Conservation (phyloP, 2,329 filamentous ascomycete species). For the Epichloe brachyelytri region DNA sequence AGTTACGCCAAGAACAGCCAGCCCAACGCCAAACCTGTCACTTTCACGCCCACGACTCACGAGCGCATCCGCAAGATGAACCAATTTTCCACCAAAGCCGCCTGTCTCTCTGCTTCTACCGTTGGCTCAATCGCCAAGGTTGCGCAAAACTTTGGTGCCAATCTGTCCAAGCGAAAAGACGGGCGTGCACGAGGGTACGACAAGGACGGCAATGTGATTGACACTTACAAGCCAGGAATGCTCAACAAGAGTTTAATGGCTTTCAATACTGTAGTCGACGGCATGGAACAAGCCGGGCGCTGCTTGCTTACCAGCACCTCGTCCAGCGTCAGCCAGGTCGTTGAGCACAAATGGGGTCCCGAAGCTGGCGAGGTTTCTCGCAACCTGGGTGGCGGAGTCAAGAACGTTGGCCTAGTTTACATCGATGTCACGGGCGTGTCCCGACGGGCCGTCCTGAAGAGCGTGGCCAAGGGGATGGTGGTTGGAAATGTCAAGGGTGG, state of each 20-base stretch:
- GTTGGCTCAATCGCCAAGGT: constrained; percentile 72
- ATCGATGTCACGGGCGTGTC: constrained; percentile 93
- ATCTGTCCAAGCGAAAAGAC: constrained; percentile 41
- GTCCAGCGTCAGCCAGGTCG: constrained; percentile 69
- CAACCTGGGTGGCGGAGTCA: constrained; percentile 71
- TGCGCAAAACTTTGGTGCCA: constrained; percentile 82
- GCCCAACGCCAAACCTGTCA: constrained; percentile 67
- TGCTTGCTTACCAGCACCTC: constrained; percentile 64
- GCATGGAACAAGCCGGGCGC: constrained; percentile 76
- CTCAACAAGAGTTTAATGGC: constrained; percentile 95
- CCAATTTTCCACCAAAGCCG: constrained; percentile 68
- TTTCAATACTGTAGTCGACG: constrained; percentile 87
- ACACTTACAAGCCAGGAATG: constrained; percentile 73
- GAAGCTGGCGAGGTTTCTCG: constrained; percentile 72
- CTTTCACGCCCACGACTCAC: constrained; percentile 77
- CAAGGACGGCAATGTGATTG: constrained; percentile 52
- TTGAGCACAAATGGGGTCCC: constrained; percentile 76
- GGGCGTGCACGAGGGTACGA: constrained; percentile 48
- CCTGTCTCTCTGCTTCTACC: constrained; percentile 69
- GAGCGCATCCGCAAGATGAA: constrained; percentile 79
- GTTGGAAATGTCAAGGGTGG: constrained; percentile 66
- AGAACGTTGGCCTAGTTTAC: constrained; percentile 94
- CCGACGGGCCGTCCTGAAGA: constrained; percentile 78
- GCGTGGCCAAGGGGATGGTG: constrained; percentile 93
- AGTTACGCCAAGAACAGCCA: constrained; percentile 69